Conservation (phyloP, 208 protist species). For the Crithidia bombi region DNA sequence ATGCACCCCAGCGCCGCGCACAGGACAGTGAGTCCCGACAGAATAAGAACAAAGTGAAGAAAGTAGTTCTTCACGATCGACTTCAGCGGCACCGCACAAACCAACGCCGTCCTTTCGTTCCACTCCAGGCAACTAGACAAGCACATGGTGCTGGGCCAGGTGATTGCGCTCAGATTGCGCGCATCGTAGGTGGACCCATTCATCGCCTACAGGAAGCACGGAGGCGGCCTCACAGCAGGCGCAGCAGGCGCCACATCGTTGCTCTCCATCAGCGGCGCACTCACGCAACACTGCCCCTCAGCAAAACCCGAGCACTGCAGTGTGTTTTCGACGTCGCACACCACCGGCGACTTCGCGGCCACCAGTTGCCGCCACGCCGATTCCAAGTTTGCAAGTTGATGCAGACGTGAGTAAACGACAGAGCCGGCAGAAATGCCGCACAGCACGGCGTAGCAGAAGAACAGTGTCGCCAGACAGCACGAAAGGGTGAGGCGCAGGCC, state of each 20-base stretch:
- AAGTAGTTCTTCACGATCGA: constrained; percentile 14
- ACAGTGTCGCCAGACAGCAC: constrained; percentile 13
- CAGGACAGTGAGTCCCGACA: neutral
- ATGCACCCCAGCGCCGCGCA: constrained; percentile 5
- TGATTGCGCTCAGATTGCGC: constrained; percentile 18
- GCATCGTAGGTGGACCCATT: constrained; percentile 53
- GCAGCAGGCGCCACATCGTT: too few species aligned
- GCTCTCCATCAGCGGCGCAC: constrained; percentile 18
- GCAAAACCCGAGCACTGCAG: constrained; percentile 58
- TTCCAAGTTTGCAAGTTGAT: constrained; percentile 11
- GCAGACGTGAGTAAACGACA: constrained; percentile 3
- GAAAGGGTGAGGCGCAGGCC: constrained; percentile 4
- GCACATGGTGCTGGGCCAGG: constrained; percentile 44
- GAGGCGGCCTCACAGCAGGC: neutral
- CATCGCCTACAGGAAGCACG: constrained; percentile 43
- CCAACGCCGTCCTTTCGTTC: constrained; percentile 7
- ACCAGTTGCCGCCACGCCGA: constrained; percentile 36
- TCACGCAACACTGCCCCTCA: constrained; percentile 45
- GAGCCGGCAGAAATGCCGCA: constrained; percentile 21
- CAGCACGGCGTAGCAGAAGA: constrained; percentile 24
- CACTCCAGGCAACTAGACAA: constrained; percentile 25
- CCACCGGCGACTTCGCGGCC: constrained; percentile 5
- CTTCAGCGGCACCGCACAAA: constrained; percentile 26
- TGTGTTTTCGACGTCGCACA: constrained; percentile 44
- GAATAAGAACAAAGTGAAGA: constrained; percentile 2